These are phyloP conservation scores for Xerocomellus dryophilus DNA, from an alignment of 768 basidiomycete genomes.

Conservation along the genomic window DNA sequence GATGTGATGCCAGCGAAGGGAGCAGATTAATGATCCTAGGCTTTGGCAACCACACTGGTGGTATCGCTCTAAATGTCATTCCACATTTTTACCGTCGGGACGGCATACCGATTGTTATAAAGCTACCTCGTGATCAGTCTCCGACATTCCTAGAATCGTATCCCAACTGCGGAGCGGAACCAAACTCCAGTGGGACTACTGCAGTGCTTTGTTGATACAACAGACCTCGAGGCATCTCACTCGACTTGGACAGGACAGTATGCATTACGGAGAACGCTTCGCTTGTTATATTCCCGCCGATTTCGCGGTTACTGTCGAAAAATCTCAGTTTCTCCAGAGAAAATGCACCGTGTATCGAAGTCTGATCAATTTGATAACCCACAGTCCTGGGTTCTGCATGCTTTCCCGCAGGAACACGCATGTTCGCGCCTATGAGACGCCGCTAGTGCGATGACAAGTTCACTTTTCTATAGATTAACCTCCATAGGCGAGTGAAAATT, in stretches of 20 bases:
- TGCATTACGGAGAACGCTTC: not conserved
- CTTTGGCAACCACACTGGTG: slow-evolving; percentile 6
- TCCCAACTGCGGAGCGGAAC: slow-evolving; percentile 12
- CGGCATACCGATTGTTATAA: slow-evolving; percentile 22
- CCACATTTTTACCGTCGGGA: slow-evolving; percentile 20
- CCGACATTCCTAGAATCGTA: not conserved
- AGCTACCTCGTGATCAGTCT: slow-evolving; percentile 3
- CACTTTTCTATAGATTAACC: slow-evolving; percentile 15
- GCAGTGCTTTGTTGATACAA: slow-evolving; percentile 3
- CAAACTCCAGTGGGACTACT: slow-evolving; percentile 2
- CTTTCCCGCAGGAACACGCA: slow-evolving; percentile 20
- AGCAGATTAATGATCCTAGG: slow-evolving; percentile 15
- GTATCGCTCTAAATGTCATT: slow-evolving; percentile 12
- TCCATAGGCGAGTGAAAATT: slow-evolving; percentile 10
- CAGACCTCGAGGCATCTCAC: slow-evolving; percentile 2
- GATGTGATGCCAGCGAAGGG: slow-evolving; percentile 18
- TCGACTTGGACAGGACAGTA: not conserved
- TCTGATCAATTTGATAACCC: slow-evolving; percentile 25
- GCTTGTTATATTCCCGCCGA: slow-evolving; percentile 8
- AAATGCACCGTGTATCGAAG: slow-evolving; percentile 19
- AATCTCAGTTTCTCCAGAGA: slow-evolving; percentile 19
- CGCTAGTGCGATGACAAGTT: slow-evolving; percentile 5
- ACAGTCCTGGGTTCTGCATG: slow-evolving; percentile 4
- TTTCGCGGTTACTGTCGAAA: slow-evolving; percentile 26
- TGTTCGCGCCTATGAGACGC: slow-evolving; percentile 16